Evolutionary conservation across 2,329 filamentous ascomycete species (phyloP), one percentile per base, ranked within the genome.

Genomic region (Aaosphaeria arxii): DNA sequence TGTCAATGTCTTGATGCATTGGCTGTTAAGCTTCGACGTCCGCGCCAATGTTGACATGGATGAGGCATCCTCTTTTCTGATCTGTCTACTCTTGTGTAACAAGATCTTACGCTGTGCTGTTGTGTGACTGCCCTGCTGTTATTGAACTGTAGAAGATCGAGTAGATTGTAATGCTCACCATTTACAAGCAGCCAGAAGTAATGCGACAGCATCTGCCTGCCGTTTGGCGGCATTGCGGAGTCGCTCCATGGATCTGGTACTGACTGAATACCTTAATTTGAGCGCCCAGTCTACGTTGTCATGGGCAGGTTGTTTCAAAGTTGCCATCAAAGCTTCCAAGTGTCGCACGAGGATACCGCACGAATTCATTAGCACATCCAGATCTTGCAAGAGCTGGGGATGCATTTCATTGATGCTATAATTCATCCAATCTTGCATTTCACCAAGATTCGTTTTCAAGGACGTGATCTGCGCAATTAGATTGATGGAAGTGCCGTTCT

Each of bases 51-150:
- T 59, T 35, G 53, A 57, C n/a, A 67, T 49, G 5, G 60, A 55
- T 32, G 63, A 56, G 38, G 56, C 55, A 45, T 68, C 64, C 46
- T 66, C 62, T 41, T 63, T 62, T 29, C 62, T 61, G 35, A 68
- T 68, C 40, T 68, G 63, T 40, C 64, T 62, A 43, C 62, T 66
- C 47, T 69, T 69, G 53, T 69, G 57, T 17, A 69, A 54, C 7
- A 69, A 46, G 9, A 69, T 69, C 50, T 69, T 69, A 45, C 66
- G 59, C 43, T 69, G 66, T 32, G 66, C 66, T 53, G 59, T 55
- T 32, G 61, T 61, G 49, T 67, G 64, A 45, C 64, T 67, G 46
- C n/a, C 17, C 17, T 24, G 17, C 17, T 24, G 17, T 24, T 24
- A 24, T 24, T 24, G 17, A 3, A 24, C 17, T 24, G 17, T 24